Base-by-base conservation (phyloP, 2,329 filamentous ascomycete species). In the Cladosporium sp. region DNA sequence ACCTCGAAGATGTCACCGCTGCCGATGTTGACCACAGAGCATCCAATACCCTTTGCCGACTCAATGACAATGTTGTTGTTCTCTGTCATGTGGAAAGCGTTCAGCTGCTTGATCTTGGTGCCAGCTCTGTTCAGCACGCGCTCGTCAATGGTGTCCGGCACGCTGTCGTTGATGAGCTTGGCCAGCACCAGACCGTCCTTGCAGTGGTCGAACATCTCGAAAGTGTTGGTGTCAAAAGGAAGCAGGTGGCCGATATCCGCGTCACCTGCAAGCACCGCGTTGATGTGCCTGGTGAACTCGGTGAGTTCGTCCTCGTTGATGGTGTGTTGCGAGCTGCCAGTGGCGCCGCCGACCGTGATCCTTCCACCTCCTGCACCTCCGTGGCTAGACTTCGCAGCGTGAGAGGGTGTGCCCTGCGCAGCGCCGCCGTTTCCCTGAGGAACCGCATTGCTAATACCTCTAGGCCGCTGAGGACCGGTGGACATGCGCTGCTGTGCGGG, bases 31-130 rank as follows among this genome's bases (percentile, higher is more conserved):
- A 99, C 93, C 49, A 99, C 93, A 0, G 93, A 97, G 70, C 93
- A 97, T 52, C 93, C 93, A 62, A 99, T 99, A 72, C 92, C 93
- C 78, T 97, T 99, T 57, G 92, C 89, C 13, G 93, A 99, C 73
- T 99, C 93, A 64, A 99, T 99, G 60, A 97, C 93, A 61, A 99
- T 96, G 72, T 99, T 99, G 83, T 97, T 99, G 78, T 99, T 99
- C 73, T 99, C 93, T 3, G 91, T 96, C 90, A 97, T 97, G 69
- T 99, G 93, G 77, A 99, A 99, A 40, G 91, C 89, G 68, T 99
- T 99, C 53, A 99, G 78, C 58, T 82, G 83, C 80, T 96, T 96
- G 72, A 89, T 89, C 77, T 96, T 96, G 73, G 81, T 88, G 51
- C 92, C 93, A 0, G 86, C 77, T 53, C 90, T 80, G 73, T 99